Evolutionary conservation across 2,329 filamentous ascomycete genomes (phyloP).

Genomic region (Penicillium griseofulvum): DNA sequence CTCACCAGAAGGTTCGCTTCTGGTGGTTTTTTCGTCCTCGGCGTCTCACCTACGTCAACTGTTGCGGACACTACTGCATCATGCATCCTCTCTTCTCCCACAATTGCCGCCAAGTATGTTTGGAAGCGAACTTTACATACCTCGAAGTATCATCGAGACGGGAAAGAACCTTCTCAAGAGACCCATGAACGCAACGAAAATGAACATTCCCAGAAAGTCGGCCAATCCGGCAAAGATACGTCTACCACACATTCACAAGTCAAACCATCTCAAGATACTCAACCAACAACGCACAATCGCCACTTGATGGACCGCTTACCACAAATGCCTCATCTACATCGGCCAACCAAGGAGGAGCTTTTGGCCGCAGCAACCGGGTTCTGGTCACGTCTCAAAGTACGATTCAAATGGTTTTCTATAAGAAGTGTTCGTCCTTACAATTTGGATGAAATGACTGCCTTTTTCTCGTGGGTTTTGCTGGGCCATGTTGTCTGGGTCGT

Average conservation of each 20-base stretch:
- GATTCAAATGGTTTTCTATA: constrained; percentile 98
- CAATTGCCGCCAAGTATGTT: constrained; percentile 30
- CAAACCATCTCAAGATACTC: constrained; percentile 27
- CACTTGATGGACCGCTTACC: constrained; percentile 60
- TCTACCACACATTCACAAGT: constrained; percentile 8
- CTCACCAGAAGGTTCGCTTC: constrained; percentile 55
- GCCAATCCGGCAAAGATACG: constrained; percentile 9
- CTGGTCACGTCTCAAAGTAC: constrained; percentile 82
- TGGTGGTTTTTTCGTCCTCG: constrained; percentile 54
- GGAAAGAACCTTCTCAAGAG: constrained; percentile 16
- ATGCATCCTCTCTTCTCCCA: constrained; percentile 32
- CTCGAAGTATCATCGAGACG: constrained; percentile 20
- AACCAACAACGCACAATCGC: constrained; percentile 23
- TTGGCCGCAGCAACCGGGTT: constrained; percentile 89
- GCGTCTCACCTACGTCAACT: constrained; percentile 37
- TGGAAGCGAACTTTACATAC: constrained; percentile 36
- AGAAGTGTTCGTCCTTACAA: constrained; percentile 92
- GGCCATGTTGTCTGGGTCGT: constrained; percentile 94
- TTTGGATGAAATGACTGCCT: constrained; percentile 90
- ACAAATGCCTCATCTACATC: constrained; percentile 72
- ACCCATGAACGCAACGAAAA: constrained; percentile 16
- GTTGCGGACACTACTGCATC: constrained; percentile 34
- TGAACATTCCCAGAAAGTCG: constrained; percentile 2
- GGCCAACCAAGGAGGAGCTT: constrained; percentile 90
- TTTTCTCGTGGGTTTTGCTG: constrained; percentile 90